Evolutionary conservation across 139 green algal genomes (phyloP).

Genomic region (Zygnema circumcarinatum): DNA sequence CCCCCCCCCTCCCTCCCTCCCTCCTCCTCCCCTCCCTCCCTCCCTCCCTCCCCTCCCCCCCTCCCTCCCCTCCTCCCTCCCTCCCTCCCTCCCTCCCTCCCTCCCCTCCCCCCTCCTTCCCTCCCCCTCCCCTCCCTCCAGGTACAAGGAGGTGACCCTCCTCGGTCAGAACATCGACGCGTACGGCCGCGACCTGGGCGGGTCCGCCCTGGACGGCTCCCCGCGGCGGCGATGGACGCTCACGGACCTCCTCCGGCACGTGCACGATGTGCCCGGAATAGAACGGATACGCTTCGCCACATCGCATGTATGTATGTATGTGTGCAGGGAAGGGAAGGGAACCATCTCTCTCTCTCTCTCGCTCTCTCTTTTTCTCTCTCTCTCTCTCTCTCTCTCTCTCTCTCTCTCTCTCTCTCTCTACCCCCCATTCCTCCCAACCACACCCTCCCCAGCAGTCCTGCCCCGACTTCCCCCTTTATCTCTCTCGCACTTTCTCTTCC

Average conservation of each 20-base stretch:
- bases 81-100: too few relatives aligned
- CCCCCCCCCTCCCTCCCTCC: too few relatives aligned
- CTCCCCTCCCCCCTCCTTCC: too few relatives aligned
- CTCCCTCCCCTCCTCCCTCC: too few relatives aligned
- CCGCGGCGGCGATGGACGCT: conserved; percentile 88
- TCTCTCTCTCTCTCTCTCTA: too few relatives aligned
- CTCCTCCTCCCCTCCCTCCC: too few relatives aligned
- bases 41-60: too few relatives aligned
- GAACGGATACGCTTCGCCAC: conserved; percentile 95
- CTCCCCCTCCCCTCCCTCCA: background rate
- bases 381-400: too few relatives aligned
- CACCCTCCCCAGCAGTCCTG: too few relatives aligned
- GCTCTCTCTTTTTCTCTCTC: background rate
- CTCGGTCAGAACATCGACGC: conserved; percentile 97
- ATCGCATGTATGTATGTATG: conserved; percentile 66
- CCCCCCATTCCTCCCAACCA: too few relatives aligned
- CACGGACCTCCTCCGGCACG: conserved; percentile 88
- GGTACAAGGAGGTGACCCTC: conserved; percentile 95
- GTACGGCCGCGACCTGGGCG: conserved; percentile 89
- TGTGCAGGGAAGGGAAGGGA: too few relatives aligned
- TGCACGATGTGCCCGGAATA: conserved; percentile 91
- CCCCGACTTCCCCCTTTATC: background rate
- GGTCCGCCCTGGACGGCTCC: conserved; percentile 56
- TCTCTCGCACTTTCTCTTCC: background rate
- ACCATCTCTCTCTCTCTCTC: too few relatives aligned